Base-by-base conservation (phyloP, 129 eudicot genomes). In the Solidago caesia region DNA sequence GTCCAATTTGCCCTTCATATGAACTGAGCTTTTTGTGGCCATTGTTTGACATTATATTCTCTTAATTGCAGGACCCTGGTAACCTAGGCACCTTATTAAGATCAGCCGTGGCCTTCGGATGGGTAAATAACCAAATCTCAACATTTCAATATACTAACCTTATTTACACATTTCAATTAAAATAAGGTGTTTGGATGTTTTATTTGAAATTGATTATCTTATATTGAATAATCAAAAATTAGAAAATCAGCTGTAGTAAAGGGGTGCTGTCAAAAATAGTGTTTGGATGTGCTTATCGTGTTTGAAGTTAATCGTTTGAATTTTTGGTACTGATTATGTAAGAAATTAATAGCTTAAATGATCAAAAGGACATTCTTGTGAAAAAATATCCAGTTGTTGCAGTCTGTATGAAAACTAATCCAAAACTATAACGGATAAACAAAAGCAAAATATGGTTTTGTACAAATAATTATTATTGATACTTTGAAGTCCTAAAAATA, bases 11-110 rank as follows among this genome's bases (percentile, higher is more conserved):
- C 13, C 76, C 11, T 8, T 72, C 13, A 6, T 48, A n/a, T 64
- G 42, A 70, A 14, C 56, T 51, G 33, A 48, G 39, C 39, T 64
- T 29, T 64, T 71, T 77, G 62, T 70, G n/a, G 62, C 29, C 72
- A 8, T 64, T 75, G 16, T 67, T 48, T 56, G 67, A 61, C 67
- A 67, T 68, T 33, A 9, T 49, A 46, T 70, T 80, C 26, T 85
- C 59, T 75, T 68, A 39, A 67, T 56, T 76, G 85, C 89, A 93
- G 98, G 98, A 93, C 80, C 98, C 98, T 39, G 98, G 98, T 76
- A 93, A 93, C 72, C 96, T 93, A 70, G 98, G 98, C 75, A 93
- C 98, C 57, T 86, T 93, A 62, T 80, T 93, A 74, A 79, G 97
- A 88, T 88, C 98, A 75, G 96, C 96, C 0, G 80, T 87, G 78